Base-by-base conservation (phyloP, 352 stramenopile species). In the Phytophthora podocarpi region DNA sequence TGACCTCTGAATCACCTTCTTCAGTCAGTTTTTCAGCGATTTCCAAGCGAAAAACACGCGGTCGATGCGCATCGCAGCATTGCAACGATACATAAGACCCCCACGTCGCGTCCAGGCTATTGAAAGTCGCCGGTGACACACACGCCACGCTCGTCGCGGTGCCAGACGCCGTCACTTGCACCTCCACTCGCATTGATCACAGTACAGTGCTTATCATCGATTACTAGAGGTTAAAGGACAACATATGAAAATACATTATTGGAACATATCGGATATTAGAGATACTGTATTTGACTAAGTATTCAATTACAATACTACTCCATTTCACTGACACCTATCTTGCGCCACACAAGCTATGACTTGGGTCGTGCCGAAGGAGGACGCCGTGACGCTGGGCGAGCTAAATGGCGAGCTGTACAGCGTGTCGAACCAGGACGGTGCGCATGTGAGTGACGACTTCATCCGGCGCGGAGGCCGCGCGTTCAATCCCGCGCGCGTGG, bases 331-430 rank as follows among this genome's bases (percentile, higher is more conserved):
- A 18, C 28, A 37, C 23, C 20, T 0, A 1, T 11, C 13, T n/a
- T 27, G 13, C 37, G 20, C 43, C 18, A 32, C 31, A 49, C 20
- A 41, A 61, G 18, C 40, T 16, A 89, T 90, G 78, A 76, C 73
- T 57, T 93, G 84, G 84, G 58, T 78, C 8, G 69, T 89, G 48
- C 84, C 84, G 16, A 75, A 68, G n/a, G 47, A 51, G 23, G 80
- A 90, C 49, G 76, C 84, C 41, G 82, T 91, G 75, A 91, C 85
- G 64, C 71, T 93, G 15, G 85, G 85, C 9, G 85, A 93, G 67
- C 76, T 90, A 40, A 62, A 79, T 50, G 79, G 82, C 28, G 82
- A 91, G 71, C 71, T 93, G 31, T 85, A 89, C 64, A 90, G 80
- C 59, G 78, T 91, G 16, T 78, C 77, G 2, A 70, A 79, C 11